These are phyloP conservation scores for Hypoxylon sp. DNA, from an alignment of 2,329 filamentous ascomycete genomes.

Conservation along the genomic window DNA sequence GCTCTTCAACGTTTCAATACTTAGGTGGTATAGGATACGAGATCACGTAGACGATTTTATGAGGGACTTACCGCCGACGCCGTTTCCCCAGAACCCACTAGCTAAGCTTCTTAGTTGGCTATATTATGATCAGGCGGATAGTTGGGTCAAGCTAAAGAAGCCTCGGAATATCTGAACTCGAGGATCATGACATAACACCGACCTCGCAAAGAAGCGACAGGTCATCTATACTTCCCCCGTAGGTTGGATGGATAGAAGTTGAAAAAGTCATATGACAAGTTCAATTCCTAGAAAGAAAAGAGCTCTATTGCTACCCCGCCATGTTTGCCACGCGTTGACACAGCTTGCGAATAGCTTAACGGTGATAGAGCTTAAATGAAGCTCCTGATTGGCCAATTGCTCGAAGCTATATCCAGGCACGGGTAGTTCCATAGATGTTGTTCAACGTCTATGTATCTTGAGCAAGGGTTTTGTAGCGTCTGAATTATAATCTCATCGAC, in stretches of 20 bases:
- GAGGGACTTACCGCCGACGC: background rate
- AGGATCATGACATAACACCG: constrained; percentile 14
- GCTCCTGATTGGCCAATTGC: constrained; percentile 45
- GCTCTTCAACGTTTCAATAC: background rate
- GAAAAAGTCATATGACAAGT: constrained; percentile 38
- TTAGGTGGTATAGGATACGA: constrained; percentile 1
- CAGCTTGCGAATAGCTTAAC: constrained; percentile 32
- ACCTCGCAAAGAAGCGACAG: background rate
- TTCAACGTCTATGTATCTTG: constrained; percentile 5
- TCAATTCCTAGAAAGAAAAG: constrained; percentile 7
- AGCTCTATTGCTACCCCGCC: constrained; percentile 40
- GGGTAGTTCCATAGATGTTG: constrained; percentile 39
- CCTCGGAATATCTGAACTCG: constrained; percentile 5
- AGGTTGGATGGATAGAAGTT: constrained; percentile 20
- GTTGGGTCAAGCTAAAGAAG: constrained; percentile 13
- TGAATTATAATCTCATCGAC: constrained; percentile 30
- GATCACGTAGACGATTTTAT: background rate
- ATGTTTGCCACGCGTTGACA: constrained; percentile 24
- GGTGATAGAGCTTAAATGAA: constrained; percentile 8
- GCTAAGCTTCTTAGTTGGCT: constrained; percentile 4
- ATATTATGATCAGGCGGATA: constrained; percentile 20
- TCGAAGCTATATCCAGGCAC: constrained; percentile 31
- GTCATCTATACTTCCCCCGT: background rate
- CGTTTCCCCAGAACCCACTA: background rate
- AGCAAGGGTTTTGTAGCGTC: constrained; percentile 8